Evolutionary conservation across 1,284 basidiomycete species (phyloP), one percentile per base, ranked within the genome.

Genomic region (Cystobasidiaceae sp.): DNA sequence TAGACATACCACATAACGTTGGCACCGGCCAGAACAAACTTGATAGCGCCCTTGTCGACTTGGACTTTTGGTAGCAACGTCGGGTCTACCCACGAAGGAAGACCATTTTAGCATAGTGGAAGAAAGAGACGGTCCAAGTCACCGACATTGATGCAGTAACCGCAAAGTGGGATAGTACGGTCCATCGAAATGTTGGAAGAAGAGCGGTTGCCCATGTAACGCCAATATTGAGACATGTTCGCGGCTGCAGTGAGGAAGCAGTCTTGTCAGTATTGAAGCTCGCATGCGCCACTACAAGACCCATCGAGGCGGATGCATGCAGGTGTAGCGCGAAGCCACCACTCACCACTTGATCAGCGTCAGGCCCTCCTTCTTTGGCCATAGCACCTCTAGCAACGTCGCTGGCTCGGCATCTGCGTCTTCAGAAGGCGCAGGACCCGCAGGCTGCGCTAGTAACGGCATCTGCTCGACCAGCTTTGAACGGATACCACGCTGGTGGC

Each of bases 311-410:
- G n/a, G n/a, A n/a, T n/a, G n/a, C n/a, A n/a, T n/a, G n/a, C n/a
- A 39, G 37, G n/a, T 25, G 9, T n/a, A 34, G 21, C 21, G 23
- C 23, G 25, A 37, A 8, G 54, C 5, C 19, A 13, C 17, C 23
- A 83, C 89, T 75, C 74, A 96, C 93, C 93, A 97, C 82, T 97
- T 98, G 68, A 93, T 89, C 72, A 89, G 86, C 7, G 89, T 87
- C 49, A 97, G 81, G 0, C 86, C 82, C 79, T 97, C 93, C 82
- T 98, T 98, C 86, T 98, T 99, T 13, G 93, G 92, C 96, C 96
- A 97, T 64, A 98, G 85, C 72, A 84, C 83, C 75, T 99, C 96
- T 23, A 99, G 80, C 19, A 84, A 74, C 0, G 73, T 76, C 1
- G 85, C 84, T 69, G 88, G 89, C 13, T 33, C 50, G 11, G 55